Evolutionary conservation across 352 stramenopile genomes (phyloP).

Genomic region (Pythium utonaiense): DNA sequence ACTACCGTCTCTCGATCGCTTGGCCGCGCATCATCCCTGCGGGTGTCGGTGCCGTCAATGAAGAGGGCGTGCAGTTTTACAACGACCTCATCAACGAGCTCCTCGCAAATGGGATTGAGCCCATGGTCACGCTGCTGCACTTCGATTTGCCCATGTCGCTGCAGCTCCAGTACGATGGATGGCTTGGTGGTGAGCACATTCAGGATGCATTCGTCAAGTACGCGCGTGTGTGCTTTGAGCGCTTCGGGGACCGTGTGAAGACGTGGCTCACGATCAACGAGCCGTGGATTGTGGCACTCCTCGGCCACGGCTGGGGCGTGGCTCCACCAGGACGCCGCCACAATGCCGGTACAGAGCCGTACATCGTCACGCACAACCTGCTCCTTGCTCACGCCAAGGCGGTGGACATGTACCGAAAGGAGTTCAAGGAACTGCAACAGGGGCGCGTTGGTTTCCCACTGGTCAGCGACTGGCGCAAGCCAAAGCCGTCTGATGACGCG

Average conservation of each 20-base stretch:
- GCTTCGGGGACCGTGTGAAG: conserved; percentile 89
- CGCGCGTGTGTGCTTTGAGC: conserved; percentile 79
- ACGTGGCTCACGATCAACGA: conserved; percentile 95
- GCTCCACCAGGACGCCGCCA: conserved; percentile 66
- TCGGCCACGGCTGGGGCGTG: conserved; percentile 49
- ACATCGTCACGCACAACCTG: conserved; percentile 77
- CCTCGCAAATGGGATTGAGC: conserved; percentile 60
- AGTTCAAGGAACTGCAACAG: conserved; percentile 31
- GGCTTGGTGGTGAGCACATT: conserved; percentile 49
- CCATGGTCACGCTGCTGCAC: conserved; percentile 93
- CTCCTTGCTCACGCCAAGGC: conserved; percentile 83
- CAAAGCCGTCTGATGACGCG: conserved; percentile 40
- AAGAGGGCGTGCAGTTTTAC: conserved; percentile 88
- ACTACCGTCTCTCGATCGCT: conserved; percentile 92
- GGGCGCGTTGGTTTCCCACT: conserved; percentile 91
- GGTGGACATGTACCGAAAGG: conserved; percentile 70
- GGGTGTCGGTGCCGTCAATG: conserved; percentile 56
- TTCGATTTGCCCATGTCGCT: conserved; percentile 92
- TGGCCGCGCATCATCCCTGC: conserved; percentile 86
- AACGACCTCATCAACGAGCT: conserved; percentile 86
- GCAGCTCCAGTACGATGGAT: conserved; percentile 55
- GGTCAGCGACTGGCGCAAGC: conserved; percentile 88
- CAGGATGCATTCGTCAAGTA: conserved; percentile 73
- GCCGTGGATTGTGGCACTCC: conserved; percentile 55
- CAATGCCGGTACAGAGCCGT: conserved; percentile 27